phyloP scores from a whole-genome alignment of 2,329 filamentous ascomycete species.

The Huntiella omanensis region DNA sequence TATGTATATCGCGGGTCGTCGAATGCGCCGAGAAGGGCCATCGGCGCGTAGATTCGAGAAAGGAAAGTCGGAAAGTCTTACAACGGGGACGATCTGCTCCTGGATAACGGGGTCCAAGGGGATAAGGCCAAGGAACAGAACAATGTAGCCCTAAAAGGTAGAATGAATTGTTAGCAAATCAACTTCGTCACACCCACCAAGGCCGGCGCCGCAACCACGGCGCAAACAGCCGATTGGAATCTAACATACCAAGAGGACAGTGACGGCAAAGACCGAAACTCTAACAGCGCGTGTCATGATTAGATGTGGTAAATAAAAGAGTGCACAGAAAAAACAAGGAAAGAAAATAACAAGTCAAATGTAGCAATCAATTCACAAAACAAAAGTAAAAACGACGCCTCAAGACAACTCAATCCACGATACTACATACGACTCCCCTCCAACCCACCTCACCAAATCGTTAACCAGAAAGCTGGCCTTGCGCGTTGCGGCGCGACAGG shows the following conservation, averaged over 20 bases:
- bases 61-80: constrained; percentile 28
- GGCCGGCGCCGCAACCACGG: no score
- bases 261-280: constrained; percentile 63
- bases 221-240: not conserved
- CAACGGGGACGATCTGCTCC: constrained; percentile 72
- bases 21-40: not conserved
- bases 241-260: constrained; percentile 63
- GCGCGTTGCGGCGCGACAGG: not conserved
- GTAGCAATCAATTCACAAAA: no score
- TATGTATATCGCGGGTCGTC: not conserved
- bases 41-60: constrained; percentile 6
- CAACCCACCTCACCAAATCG: no score
- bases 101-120: constrained; percentile 63
- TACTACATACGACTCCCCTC: no score
- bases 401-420: no score
- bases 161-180: constrained; percentile 12
- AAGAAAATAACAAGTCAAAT: not conserved
- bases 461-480: constrained; percentile 2
- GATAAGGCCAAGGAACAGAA: constrained; percentile 65
- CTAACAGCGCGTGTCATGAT: constrained; percentile 89
- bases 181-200: not conserved
- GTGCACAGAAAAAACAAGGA: not conserved
- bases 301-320: constrained; percentile 11
- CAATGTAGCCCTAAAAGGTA: constrained; percentile 73
- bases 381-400: no score